Conservation (phyloP, 164 flowering plant genomes). For the Vitis rupestris region DNA sequence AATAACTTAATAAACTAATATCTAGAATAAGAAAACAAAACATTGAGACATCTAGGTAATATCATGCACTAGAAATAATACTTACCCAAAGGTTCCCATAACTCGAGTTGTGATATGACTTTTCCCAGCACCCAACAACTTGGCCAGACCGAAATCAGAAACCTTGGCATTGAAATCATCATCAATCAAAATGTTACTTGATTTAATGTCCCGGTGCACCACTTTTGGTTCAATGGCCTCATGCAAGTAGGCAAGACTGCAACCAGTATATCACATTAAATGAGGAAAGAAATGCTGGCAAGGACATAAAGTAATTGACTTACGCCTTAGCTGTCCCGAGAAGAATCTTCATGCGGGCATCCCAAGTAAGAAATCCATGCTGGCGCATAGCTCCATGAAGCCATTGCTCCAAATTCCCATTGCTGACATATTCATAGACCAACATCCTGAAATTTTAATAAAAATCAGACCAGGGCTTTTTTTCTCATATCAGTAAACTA, state of each 20-base stretch:
- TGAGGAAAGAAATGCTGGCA: conserved; percentile 3
- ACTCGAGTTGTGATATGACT: conserved; percentile 81
- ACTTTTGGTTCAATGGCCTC: conserved; percentile 87
- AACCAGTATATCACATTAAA: conserved; percentile 17
- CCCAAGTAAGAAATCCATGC: conserved; percentile 79
- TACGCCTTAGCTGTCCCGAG: conserved; percentile 87
- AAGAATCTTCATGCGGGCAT: conserved; percentile 68
- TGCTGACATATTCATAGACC: conserved; percentile 74
- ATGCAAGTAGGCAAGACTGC: conserved; percentile 77
- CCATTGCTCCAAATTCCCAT: conserved; percentile 80
- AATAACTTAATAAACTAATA: not conserved
- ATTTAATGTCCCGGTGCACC: conserved; percentile 77
- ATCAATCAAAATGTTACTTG: conserved; percentile 75
- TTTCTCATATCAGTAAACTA: not conserved
- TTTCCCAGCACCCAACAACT: conserved; percentile 73
- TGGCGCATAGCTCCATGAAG: conserved; percentile 81
- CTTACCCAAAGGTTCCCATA: conserved; percentile 87
- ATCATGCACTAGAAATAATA: not conserved
- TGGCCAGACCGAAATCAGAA: conserved; percentile 80
- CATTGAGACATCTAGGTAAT: not conserved
- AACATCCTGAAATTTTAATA: conserved; percentile 45
- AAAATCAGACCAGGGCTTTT: not conserved
- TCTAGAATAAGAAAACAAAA: not conserved
- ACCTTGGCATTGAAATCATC: conserved; percentile 73
- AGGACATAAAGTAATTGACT: conserved; percentile 17